These are phyloP conservation scores for Yueomyces sp. DNA, from an alignment of 1,139 yeast genomes.

Conservation along the genomic window DNA sequence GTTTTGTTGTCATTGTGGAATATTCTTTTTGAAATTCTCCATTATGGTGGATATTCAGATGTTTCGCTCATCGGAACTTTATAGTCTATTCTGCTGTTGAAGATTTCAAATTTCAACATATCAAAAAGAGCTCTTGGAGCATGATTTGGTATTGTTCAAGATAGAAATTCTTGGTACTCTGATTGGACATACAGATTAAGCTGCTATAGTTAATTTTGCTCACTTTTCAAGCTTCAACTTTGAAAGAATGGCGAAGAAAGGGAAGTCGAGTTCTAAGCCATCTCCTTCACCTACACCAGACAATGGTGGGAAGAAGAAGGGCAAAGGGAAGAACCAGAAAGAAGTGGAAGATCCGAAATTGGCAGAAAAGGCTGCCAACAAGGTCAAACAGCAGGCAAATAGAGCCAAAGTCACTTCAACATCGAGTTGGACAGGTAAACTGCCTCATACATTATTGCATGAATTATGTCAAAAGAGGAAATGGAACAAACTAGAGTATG, in stretches of 20 bases:
- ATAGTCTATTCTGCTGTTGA: too few species aligned
- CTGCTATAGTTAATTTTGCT: not conserved
- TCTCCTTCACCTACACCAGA: conserved; percentile 2
- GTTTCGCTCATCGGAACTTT: too few species aligned
- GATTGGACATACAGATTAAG: too few species aligned
- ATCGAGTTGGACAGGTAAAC: conserved; percentile 83
- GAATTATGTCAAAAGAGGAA: conserved; percentile 82
- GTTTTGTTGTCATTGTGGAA: too few species aligned
- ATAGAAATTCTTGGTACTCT: too few species aligned
- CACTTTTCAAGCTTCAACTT: not conserved
- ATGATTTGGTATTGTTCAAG: too few species aligned
- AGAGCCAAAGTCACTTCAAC: conserved; percentile 43
- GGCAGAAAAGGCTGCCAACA: conserved; percentile 8
- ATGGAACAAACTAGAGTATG: conserved; percentile 80
- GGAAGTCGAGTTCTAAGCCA: conserved; percentile 3
- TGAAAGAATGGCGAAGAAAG: conserved; percentile 10
- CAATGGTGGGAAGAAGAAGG: conserved; percentile 2
- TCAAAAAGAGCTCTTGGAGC: too few species aligned
- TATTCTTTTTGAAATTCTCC: too few species aligned
- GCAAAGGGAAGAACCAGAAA: conserved; percentile 13
- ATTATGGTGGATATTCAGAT: too few species aligned
- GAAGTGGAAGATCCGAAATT: conserved; percentile 8
- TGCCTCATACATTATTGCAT: conserved; percentile 75
- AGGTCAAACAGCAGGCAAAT: conserved; percentile 15
- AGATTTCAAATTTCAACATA: too few species aligned